phyloP scores from a whole-genome alignment of 78 protist species.

The Emiliania huxleyi region DNA sequence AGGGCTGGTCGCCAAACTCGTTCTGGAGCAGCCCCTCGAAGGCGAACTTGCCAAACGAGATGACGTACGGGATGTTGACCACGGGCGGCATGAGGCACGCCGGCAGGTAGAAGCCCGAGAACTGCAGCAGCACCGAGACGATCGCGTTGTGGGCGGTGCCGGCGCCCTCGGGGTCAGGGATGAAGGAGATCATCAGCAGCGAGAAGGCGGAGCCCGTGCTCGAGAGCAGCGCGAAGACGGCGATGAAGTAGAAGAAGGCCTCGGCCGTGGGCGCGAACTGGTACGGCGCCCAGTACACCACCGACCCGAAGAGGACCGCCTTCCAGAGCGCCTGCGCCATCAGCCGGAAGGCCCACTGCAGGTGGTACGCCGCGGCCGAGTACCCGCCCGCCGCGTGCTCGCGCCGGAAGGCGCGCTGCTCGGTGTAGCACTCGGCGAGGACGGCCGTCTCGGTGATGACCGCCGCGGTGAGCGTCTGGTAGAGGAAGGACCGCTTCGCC shows the following conservation, averaged over 20 bases:
- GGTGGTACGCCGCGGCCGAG: neutral
- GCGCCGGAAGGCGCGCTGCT: neutral
- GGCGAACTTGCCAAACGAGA: neutral
- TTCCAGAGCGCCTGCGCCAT: neutral
- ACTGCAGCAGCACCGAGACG: neutral
- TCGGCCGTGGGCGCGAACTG: neutral
- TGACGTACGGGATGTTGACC: neutral
- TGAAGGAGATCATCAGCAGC: neutral
- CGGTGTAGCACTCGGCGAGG: neutral
- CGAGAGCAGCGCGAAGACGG: neutral
- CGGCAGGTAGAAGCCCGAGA: neutral
- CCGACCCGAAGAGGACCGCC: neutral
- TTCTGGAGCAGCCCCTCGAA: neutral
- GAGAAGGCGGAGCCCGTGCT: neutral
- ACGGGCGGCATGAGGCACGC: constrained; percentile 7
- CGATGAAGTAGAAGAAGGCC: neutral
- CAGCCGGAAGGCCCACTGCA: neutral
- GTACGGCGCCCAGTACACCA: neutral
- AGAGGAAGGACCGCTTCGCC: neutral
- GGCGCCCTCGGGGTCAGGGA: constrained; percentile 5
- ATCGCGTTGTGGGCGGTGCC: neutral
- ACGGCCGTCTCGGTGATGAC: neutral
- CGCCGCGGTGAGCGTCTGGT: neutral
- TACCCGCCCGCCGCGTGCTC: neutral
- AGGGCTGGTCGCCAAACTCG: neutral